Base-by-base conservation (phyloP, 2,329 filamentous ascomycete genomes). In the Colletotrichum cuscutae region DNA sequence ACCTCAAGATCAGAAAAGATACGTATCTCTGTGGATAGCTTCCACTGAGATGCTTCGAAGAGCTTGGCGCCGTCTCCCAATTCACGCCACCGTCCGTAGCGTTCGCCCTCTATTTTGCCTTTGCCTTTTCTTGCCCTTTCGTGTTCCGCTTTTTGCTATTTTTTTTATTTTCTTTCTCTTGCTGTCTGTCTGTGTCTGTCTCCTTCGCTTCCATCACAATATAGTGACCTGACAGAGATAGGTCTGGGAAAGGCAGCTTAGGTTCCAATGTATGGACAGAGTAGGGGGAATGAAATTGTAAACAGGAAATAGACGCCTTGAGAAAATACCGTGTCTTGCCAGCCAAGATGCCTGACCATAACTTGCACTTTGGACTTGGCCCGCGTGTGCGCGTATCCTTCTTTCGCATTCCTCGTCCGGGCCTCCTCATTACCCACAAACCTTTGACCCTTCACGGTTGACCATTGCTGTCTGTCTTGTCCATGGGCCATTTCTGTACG, bases 91-190 rank as follows among this genome's bases (percentile, higher is more conserved):
- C 12, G 35, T 37, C 30, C 12, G 35, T 5, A 13, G 35, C 59
- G 26, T 32, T 64, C 60, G 28, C 26, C 70, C 65, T 72, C 19
- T 59, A 66, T 46, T 69, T 65, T 32, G 66, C 22, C 70, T 58
- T 72, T 56, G 35, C 42, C 42, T 32, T 32, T 19, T 46, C 4
- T 19, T 46, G 35, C 57, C 49, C 35, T 37, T 37, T 63, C 35
- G 15, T 65, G 54, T 19, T 69, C 69, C 69, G 65, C 65, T 63
- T 63, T 67, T 69, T 46, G 46, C 46, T 53, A 54, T 63, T 58
- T 11, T 22, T 19, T 32, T 37, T 30, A 46, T 15, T 13, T n/a
- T 19, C 13, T 28, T 24, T 26, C 26, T 26, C 26, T 26, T 26
- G 26, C 26, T 26, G 26, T 26, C 26, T 26, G 26, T 26, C 26